Evolutionary conservation across 1,284 basidiomycete genomes (phyloP), one percentile per base, ranked within the genome.

Genomic region (Sphaerobolus stellatus): DNA sequence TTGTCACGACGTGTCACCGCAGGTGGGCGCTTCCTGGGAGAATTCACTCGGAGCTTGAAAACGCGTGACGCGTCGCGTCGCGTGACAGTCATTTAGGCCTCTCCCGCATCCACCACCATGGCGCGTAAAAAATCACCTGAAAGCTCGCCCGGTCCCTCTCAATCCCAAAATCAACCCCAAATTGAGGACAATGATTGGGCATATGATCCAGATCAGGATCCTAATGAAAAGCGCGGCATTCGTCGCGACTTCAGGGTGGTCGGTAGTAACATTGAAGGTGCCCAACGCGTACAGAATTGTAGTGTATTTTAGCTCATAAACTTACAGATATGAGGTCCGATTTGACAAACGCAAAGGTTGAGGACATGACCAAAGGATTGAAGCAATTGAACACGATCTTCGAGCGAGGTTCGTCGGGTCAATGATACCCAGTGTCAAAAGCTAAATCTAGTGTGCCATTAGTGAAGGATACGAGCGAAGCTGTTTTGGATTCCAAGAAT

Each of bases 401-500:
- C 65, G 66, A 73, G 58, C 78, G 81, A 74, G 86, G 87, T 83
- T 52, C 22, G 66, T 57, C 27, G 33, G 18, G n/a, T 22, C 34
- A 14, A 18, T 34, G 41, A 24, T 27, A n/a, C 18, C 45, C 51
- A 31, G n/a, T 24, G 22, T 8, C 29, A 14, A 16, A 34, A 11
- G 13, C 7, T 31, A 20, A 33, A 40, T n/a, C 27, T 51, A 13
- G 38, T 50, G 52, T 30, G 50, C 20, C 16, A n/a, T 44, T 48
- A 92, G 90, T 92, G 52, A 85, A 83, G 65, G 86, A 82, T 6
- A 86, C 90, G 0, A 83, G 85, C 50, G 90, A 92, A 63, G 90
- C 90, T 3, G 88, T 86, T 1, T 77, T 92, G 5, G 90, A 92
- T 67, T 90, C 90, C 0, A 75, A 77, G n/a, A 75, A 90, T 41